Conservation (phyloP, 768 basidiomycete species). For the Tulasnella sp. region DNA sequence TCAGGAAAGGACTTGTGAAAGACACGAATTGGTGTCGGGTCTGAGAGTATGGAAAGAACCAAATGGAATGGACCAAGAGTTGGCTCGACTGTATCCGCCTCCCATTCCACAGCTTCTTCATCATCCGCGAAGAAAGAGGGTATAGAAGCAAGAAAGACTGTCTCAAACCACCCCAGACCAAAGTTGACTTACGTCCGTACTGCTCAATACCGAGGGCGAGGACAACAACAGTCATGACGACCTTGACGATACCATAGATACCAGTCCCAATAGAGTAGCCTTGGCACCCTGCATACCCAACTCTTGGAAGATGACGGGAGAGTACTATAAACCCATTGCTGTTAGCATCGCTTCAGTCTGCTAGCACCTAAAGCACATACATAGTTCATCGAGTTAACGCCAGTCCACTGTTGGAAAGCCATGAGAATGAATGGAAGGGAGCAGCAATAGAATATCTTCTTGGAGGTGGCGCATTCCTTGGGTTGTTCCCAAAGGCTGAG, state of each 20-base stretch:
- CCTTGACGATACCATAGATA: slow-evolving; percentile 53
- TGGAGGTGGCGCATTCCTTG: slow-evolving; percentile 46
- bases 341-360: background rate
- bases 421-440: slow-evolving; percentile 34
- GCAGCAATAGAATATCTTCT: slow-evolving; percentile 47
- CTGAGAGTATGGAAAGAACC: no score
- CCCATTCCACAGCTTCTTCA: no score
- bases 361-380: background rate
- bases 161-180: slow-evolving; percentile 38
- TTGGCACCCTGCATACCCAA: slow-evolving; percentile 52
- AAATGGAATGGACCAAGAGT: no score
- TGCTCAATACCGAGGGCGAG: slow-evolving; percentile 55
- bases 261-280: slow-evolving; percentile 56
- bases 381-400: slow-evolving; percentile 44
- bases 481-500: slow-evolving; percentile 25
- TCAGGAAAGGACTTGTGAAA: no score
- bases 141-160: slow-evolving; percentile 26
- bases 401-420: slow-evolving; percentile 37
- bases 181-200: slow-evolving; percentile 47
- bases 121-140: background rate
- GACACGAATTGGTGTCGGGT: no score
- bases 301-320: slow-evolving; percentile 42
- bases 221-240: slow-evolving; percentile 52
- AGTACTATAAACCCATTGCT: slow-evolving; percentile 24
- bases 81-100: no score